phyloP scores from a whole-genome alignment of 768 basidiomycete genomes.

The Russula olivacea region DNA sequence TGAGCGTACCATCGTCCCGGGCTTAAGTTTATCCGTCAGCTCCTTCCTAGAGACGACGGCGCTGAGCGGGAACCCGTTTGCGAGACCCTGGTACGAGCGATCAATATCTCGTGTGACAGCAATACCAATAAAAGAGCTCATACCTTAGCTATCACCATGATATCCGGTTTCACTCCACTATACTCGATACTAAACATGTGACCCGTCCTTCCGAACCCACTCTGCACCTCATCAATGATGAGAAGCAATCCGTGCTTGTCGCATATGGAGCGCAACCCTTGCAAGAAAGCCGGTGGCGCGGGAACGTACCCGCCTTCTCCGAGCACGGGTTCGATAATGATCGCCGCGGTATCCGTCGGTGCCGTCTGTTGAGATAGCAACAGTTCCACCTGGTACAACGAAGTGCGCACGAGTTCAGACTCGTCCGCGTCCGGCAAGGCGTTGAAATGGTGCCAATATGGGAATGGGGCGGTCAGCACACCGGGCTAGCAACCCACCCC shows the following conservation, averaged over 20 bases:
- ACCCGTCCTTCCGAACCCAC: constrained; percentile 86
- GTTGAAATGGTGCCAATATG: constrained; percentile 87
- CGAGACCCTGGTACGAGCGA: constrained; percentile 53
- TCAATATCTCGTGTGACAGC: neutral
- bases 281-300: constrained; percentile 73
- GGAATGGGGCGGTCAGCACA: constrained; percentile 75
- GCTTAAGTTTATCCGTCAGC: constrained; percentile 68
- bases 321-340: constrained; percentile 87
- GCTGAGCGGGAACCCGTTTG: constrained; percentile 92
- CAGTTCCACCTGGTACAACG: constrained; percentile 78
- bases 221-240: constrained; percentile 84
- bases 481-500: constrained; percentile 58
- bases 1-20: constrained; percentile 66
- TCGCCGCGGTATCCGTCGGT: constrained; percentile 81
- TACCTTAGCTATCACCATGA: constrained; percentile 88
- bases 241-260: constrained; percentile 81
- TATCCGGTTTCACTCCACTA: constrained; percentile 81
- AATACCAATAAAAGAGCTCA: neutral
- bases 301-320: constrained; percentile 96
- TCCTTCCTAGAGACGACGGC: constrained; percentile 73
- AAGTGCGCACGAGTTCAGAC: constrained; percentile 56
- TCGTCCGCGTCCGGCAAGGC: constrained; percentile 49
- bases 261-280: constrained; percentile 77
- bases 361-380: constrained; percentile 73
- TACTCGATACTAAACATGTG: constrained; percentile 77